A percentile compares a stretch with the other conserved stretches of the same genome.
These are phyloP conservation scores for Boeremia exigua DNA, from an alignment of 2,329 filamentous ascomycete genomes.

Conservation along the genomic window DNA sequence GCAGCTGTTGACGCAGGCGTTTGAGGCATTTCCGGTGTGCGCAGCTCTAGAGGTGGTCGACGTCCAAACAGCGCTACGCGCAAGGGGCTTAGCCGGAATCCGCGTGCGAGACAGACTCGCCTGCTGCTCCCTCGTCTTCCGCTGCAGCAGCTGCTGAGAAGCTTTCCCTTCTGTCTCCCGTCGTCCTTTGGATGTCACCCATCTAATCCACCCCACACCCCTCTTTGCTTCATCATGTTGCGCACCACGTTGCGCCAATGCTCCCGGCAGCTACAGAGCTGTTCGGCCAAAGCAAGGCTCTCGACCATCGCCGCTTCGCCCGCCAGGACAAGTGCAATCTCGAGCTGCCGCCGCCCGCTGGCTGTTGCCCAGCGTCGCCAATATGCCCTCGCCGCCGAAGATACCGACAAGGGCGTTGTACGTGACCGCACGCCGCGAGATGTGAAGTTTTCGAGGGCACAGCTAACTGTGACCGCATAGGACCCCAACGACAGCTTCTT, in stretches of 20 bases:
- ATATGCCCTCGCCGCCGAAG: constrained; percentile 66
- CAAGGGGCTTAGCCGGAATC: constrained; percentile 17
- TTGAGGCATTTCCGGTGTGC: constrained; percentile 27
- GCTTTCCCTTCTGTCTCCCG: constrained; percentile 25
- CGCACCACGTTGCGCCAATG: constrained; percentile 71
- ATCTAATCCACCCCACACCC: constrained; percentile 24
- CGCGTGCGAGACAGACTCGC: constrained; percentile 16
- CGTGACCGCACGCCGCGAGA: constrained; percentile 36
- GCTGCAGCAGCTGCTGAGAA: constrained; percentile 19
- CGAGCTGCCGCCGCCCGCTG: constrained; percentile 56
- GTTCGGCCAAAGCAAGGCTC: constrained; percentile 54
- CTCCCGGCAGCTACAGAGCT: constrained; percentile 68
- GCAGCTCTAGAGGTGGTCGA: background rate
- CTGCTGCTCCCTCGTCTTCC: constrained; percentile 14
- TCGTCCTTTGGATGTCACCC: constrained; percentile 42
- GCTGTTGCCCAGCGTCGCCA: constrained; percentile 56
- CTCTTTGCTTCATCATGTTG: constrained; percentile 65
- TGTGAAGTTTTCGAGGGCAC: constrained; percentile 1
- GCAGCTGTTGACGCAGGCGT: constrained; percentile 7
- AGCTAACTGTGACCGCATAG: constrained; percentile 49
- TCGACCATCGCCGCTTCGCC: constrained; percentile 48
- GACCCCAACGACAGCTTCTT: constrained; percentile 96
- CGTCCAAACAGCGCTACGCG: constrained; percentile 8
- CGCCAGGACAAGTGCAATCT: constrained; percentile 49
- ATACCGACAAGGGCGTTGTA: constrained; percentile 67